Evolutionary conservation across 2,329 filamentous ascomycete species (phyloP).

Genomic region (Calonectria pseudoturangicola): DNA sequence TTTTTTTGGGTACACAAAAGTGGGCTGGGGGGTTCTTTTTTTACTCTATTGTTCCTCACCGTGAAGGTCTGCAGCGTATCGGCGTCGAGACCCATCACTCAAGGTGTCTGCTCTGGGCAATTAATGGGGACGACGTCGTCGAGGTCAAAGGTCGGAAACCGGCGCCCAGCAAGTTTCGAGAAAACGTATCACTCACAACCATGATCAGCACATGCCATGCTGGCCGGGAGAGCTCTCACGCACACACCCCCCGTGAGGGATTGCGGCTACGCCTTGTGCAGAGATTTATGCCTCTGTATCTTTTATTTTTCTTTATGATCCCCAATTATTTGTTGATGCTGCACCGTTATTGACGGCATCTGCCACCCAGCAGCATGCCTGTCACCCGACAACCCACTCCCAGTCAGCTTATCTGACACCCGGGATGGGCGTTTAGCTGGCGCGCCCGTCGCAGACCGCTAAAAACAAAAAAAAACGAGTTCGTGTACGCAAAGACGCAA

Average conservation of each 20-base stretch:
- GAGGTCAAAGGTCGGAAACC: slow-evolving; percentile 41
- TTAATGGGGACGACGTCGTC: slow-evolving; percentile 38
- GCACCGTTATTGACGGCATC: slow-evolving; percentile 20
- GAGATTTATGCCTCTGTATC: slow-evolving; percentile 9
- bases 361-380: slow-evolving; percentile 34
- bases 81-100: neutral
- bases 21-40: neutral
- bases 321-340: slow-evolving; percentile 9
- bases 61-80: slow-evolving; percentile 11
- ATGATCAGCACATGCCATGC: slow-evolving; percentile 39
- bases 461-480: slow-evolving; percentile 3
- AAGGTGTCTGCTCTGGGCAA: slow-evolving; percentile 34
- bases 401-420: slow-evolving; percentile 53
- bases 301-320: slow-evolving; percentile 16
- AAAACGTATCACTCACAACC: slow-evolving; percentile 36
- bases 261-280: neutral
- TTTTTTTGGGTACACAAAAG: slow-evolving; percentile 34
- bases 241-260: slow-evolving; percentile 1
- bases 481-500: neutral
- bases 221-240: neutral
- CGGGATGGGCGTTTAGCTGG: slow-evolving; percentile 24
- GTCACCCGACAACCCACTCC: slow-evolving; percentile 44
- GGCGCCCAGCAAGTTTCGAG: slow-evolving; percentile 39
- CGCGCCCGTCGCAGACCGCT: slow-evolving; percentile 35
- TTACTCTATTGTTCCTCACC: neutral